Evolutionary conservation across 2,329 filamentous ascomycete species (phyloP), one percentile per base, ranked within the genome.

Genomic region (Alternaria gansuensis): DNA sequence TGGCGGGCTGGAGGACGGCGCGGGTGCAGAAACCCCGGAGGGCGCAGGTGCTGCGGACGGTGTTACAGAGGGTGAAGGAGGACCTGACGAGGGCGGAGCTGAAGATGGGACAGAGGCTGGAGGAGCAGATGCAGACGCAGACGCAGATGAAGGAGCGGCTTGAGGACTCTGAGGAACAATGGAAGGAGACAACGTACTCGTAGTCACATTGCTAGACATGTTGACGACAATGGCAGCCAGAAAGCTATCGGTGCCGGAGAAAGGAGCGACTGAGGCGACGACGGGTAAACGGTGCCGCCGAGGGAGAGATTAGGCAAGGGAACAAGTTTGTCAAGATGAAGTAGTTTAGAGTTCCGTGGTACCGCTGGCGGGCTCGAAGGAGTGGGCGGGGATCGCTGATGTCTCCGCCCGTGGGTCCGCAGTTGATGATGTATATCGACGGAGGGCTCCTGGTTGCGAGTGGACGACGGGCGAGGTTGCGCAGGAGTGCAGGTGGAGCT

Each of bases 151-250:
- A 50, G 59, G 39, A 41, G 62, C 48, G 40, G 14, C 21, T 46
- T 45, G 44, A 7, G 31, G 23, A 14, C 14, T 39, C 33, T 41
- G 46, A 39, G 55, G 51, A 52, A 61, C 23, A 66, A 68, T 52
- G 59, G 64, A 63, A 48, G 63, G 51, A 69, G 67, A 60, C 45
- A 71, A 77, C 75, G 71, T 76, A 77, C 75, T 70, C 60, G 69
- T 60, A 63, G 73, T 69, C 57, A 53, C 62, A 66, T 66, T 71
- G 58, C 64, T 65, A 54, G 72, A 62, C 70, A 74, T 74, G 62
- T 60, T 70, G 63, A 56, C 62, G 58, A 59, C 57, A 63, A 59
- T 62, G 48, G 62, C 29, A 46, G 57, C 51, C 57, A 36, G 36
- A 55, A 55, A 51, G 39, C 44, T 48, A 24, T 24, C 50, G 62